Evolutionary conservation across 78 protist genomes (phyloP).

Genomic region (Polysphondylium violaceum): DNA sequence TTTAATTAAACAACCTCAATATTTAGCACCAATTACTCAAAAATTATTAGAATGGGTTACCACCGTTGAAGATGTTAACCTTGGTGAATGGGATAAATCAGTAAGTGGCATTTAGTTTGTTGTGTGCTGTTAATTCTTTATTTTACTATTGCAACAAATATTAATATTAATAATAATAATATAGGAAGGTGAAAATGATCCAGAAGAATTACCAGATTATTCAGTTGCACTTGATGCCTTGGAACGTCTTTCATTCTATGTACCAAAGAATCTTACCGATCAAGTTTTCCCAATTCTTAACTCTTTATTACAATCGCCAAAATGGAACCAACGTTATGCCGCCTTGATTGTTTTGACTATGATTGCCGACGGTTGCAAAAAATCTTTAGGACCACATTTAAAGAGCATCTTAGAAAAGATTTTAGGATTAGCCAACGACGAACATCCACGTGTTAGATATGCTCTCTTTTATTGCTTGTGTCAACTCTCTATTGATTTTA

Average conservation of each 20-base stretch:
- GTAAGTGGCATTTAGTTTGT: neutral
- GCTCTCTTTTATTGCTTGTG: slow-evolving; percentile 93
- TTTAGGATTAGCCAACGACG: slow-evolving; percentile 77
- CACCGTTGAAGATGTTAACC: slow-evolving; percentile 51
- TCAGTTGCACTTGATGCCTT: slow-evolving; percentile 83
- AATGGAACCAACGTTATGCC: slow-evolving; percentile 70
- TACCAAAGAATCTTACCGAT: slow-evolving; percentile 84
- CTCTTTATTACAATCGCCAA: neutral
- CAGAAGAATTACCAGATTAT: slow-evolving; percentile 37
- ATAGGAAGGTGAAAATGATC: slow-evolving; percentile 53
- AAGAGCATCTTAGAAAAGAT: neutral
- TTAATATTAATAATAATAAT: neutral
- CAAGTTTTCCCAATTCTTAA: neutral
- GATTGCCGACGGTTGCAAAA: slow-evolving; percentile 60
- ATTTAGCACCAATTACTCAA: slow-evolving; percentile 31
- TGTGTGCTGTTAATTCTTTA: neutral
- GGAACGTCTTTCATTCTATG: slow-evolving; percentile 86
- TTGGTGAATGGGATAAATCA: slow-evolving; percentile 26
- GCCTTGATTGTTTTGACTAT: slow-evolving; percentile 20
- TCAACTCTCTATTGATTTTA: slow-evolving; percentile 91
- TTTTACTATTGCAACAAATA: neutral
- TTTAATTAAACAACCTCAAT: neutral
- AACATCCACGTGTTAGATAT: slow-evolving; percentile 93
- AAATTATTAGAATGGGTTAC: slow-evolving; percentile 81
- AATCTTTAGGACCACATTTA: neutral